These are phyloP conservation scores for Chaetomiaceae sp. DNA, from an alignment of 2,329 filamentous ascomycete genomes.

Conservation along the genomic window DNA sequence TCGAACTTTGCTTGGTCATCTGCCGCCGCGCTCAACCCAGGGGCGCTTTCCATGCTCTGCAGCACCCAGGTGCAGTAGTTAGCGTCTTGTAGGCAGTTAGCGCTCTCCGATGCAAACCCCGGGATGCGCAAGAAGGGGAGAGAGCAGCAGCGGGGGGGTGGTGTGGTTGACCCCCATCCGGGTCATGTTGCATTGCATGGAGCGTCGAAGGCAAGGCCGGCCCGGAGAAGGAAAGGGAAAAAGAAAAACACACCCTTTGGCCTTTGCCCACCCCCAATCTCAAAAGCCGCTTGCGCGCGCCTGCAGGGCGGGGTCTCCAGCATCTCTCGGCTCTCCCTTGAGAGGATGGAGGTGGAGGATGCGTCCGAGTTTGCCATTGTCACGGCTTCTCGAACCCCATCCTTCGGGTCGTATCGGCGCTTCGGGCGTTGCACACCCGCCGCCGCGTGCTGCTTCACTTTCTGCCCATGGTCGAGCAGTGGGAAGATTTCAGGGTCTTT, in stretches of 20 bases:
- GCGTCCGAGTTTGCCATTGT: not conserved
- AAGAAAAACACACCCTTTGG: too few relatives aligned
- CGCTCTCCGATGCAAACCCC: not conserved
- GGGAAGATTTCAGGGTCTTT: not conserved
- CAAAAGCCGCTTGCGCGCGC: too few relatives aligned
- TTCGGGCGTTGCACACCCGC: constrained; percentile 10
- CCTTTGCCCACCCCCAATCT: too few relatives aligned
- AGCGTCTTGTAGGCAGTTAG: too few relatives aligned
- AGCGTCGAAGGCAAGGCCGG: constrained; percentile 5
- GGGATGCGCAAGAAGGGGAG: not conserved
- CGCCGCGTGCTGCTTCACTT: too few relatives aligned
- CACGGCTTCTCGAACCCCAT: not conserved
- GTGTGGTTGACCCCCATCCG: too few relatives aligned
- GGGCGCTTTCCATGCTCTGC: not conserved
- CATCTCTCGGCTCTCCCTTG: too few relatives aligned
- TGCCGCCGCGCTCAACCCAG: too few relatives aligned
- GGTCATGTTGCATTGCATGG: not conserved
- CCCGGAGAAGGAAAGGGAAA: not conserved
- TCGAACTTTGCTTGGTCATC: too few relatives aligned
- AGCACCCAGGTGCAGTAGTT: not conserved
- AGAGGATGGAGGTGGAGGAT: too few relatives aligned
- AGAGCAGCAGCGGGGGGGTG: not conserved
- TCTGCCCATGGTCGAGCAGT: too few relatives aligned
- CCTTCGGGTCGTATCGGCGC: constrained; percentile 10
- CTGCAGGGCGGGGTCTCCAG: too few relatives aligned